phyloP scores from a whole-genome alignment of 805 yeast species.

The Grigorovia jiainica region DNA sequence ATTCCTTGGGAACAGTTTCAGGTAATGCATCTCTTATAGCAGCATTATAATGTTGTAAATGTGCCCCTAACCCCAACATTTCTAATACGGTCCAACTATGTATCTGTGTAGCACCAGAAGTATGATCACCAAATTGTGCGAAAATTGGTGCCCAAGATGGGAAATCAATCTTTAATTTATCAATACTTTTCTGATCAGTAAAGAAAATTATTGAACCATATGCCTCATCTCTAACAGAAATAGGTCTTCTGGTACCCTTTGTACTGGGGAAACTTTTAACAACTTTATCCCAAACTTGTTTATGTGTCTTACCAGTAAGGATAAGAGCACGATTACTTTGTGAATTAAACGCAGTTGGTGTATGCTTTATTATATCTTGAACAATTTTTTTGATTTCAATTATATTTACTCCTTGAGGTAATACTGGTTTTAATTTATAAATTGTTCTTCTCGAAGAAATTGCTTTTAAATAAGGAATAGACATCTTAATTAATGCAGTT shows the following conservation, averaged over 20 bases:
- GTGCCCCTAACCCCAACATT: conserved; percentile 39
- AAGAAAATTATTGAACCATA: conserved; percentile 43
- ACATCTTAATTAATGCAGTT: too few relatives aligned
- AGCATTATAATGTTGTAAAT: conserved; percentile 45
- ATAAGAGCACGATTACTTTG: conserved; percentile 42
- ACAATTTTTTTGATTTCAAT: conserved; percentile 34
- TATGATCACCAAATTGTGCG: conserved; percentile 39
- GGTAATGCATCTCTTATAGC: conserved; percentile 33
- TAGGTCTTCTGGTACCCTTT: conserved; percentile 34
- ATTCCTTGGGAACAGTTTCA: conserved; percentile 32
- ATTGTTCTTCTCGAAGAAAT: conserved; percentile 38
- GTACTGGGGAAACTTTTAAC: conserved; percentile 31
- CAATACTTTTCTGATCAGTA: conserved; percentile 34
- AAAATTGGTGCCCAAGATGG: conserved; percentile 36
- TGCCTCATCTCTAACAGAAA: conserved; percentile 36
- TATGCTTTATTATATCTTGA: conserved; percentile 35
- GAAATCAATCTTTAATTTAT: conserved; percentile 34
- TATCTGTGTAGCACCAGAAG: conserved; percentile 43
- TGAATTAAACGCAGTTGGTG: conserved; percentile 46
- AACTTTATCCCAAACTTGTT: conserved; percentile 37
- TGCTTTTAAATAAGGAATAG: conserved; percentile 22
- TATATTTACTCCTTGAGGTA: conserved; percentile 34
- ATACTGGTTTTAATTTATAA: conserved; percentile 36
- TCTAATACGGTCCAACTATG: conserved; percentile 40
- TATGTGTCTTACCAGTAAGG: conserved; percentile 37